These are phyloP conservation scores for Coniochaeta pulveracea DNA, from an alignment of 2,329 filamentous ascomycete genomes.

Conservation along the genomic window DNA sequence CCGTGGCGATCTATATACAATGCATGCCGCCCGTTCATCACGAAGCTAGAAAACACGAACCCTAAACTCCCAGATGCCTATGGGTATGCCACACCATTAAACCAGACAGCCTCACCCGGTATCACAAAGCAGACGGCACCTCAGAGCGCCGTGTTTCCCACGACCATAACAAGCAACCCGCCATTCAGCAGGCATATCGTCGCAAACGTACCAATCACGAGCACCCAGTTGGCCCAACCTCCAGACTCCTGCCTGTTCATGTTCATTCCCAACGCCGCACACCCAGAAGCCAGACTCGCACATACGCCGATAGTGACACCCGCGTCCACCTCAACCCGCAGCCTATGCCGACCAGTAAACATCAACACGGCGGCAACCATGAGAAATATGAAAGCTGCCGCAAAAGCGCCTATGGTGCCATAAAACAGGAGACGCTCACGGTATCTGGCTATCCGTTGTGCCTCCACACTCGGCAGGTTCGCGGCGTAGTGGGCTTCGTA, in stretches of 20 bases:
- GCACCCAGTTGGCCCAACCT: slow-evolving; percentile 28
- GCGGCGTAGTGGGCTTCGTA: slow-evolving; percentile 44
- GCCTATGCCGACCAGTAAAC: slow-evolving; percentile 54
- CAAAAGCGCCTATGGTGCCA: slow-evolving; percentile 41
- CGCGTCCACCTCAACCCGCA: slow-evolving; percentile 60
- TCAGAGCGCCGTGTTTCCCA: slow-evolving; percentile 21
- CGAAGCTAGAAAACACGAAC: too few species aligned
- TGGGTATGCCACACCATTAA: too few species aligned
- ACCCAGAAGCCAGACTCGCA: slow-evolving; percentile 52
- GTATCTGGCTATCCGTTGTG: slow-evolving; percentile 37
- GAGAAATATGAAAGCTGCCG: slow-evolving; percentile 51
- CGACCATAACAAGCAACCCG: slow-evolving; percentile 39
- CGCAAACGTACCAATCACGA: slow-evolving; percentile 30
- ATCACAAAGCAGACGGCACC: background rate
- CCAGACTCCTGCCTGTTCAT: slow-evolving; percentile 37
- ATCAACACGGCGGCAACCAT: slow-evolving; percentile 55
- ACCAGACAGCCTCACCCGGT: too few species aligned
- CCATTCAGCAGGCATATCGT: slow-evolving; percentile 36
- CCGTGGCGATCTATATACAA: too few species aligned
- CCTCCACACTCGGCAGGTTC: slow-evolving; percentile 33
- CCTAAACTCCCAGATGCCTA: too few species aligned
- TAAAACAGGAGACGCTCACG: slow-evolving; percentile 45
- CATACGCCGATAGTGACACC: slow-evolving; percentile 61
- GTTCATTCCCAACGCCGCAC: slow-evolving; percentile 47
- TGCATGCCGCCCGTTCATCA: too few species aligned